Evolutionary conservation across 2,329 filamentous ascomycete genomes (phyloP).

Genomic region (Penicillium sp.): DNA sequence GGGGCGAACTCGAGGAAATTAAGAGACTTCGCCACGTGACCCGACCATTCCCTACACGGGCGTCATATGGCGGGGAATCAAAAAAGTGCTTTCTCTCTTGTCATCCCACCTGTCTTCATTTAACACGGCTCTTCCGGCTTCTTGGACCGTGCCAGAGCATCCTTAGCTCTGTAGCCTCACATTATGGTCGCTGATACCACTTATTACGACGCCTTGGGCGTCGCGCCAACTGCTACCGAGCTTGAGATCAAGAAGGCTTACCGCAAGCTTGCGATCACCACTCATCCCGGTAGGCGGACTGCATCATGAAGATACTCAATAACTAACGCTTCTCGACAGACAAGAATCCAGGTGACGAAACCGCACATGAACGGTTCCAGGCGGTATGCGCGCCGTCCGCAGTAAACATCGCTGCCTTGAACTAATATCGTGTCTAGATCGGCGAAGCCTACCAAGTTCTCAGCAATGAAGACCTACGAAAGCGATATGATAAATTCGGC

Average conservation of each 20-base stretch:
- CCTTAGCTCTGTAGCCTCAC: conserved; percentile 1
- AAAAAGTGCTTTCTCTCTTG: background rate
- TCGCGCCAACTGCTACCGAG: conserved; percentile 79
- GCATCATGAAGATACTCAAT: no score
- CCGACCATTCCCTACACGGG: background rate
- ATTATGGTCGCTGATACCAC: conserved; percentile 81
- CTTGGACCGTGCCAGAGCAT: background rate
- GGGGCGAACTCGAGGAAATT: background rate
- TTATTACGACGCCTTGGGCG: conserved; percentile 85
- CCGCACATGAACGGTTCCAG: conserved; percentile 92
- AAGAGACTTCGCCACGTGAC: conserved; percentile 1
- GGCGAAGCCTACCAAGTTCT: conserved; percentile 75
- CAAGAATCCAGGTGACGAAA: conserved; percentile 96
- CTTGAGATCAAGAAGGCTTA: conserved; percentile 98
- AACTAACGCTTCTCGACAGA: conserved; percentile 52
- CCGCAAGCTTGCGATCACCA: conserved; percentile 87
- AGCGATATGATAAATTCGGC: conserved; percentile 93
- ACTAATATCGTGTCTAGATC: conserved; percentile 46
- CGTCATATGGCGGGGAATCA: background rate
- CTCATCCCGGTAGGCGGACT: conserved; percentile 70
- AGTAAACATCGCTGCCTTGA: background rate
- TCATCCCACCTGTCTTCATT: background rate
- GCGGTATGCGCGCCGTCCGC: conserved; percentile 53
- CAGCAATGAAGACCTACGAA: conserved; percentile 80
- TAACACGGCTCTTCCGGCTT: background rate